Conservation (phyloP, 208 protist species). For the Sergeia podlipaevii region DNA sequence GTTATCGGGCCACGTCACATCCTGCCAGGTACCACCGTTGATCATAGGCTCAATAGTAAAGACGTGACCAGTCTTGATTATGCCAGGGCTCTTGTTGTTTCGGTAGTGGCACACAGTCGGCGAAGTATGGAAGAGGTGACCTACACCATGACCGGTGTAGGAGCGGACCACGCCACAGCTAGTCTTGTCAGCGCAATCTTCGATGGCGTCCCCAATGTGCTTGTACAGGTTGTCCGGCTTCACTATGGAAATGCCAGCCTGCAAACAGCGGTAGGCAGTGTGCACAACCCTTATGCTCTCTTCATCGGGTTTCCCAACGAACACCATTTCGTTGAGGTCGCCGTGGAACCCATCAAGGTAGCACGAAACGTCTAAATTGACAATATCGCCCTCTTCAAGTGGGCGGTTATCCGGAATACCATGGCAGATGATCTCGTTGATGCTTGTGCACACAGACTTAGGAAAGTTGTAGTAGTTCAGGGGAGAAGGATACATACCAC, state of each 20-base stretch:
- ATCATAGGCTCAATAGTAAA: constrained; percentile 99
- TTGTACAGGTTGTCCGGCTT: constrained; percentile 86
- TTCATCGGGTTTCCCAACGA: constrained; percentile 79
- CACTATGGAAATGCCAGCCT: constrained; percentile 67
- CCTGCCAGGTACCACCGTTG: constrained; percentile 91
- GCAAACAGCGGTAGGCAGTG: constrained; percentile 78
- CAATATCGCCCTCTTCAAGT: constrained; percentile 97
- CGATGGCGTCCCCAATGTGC: constrained; percentile 82
- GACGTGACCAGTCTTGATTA: constrained; percentile 92
- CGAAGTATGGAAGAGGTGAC: constrained; percentile 88
- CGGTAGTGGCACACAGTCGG: constrained; percentile 92
- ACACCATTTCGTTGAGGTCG: constrained; percentile 93
- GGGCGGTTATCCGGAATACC: constrained; percentile 96
- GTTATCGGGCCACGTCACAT: constrained; percentile 94
- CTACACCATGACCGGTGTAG: constrained; percentile 95
- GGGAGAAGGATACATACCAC: constrained; percentile 96
- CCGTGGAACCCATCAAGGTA: constrained; percentile 93
- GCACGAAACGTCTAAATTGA: constrained; percentile 98
- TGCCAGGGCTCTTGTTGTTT: constrained; percentile 89
- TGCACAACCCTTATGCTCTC: constrained; percentile 81
- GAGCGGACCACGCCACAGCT: constrained; percentile 69
- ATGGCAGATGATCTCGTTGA: constrained; percentile 95
- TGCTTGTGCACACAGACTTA: constrained; percentile 97
- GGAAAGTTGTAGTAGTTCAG: constrained; percentile 98
- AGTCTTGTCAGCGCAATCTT: constrained; percentile 62